Conservation (phyloP, 2,329 filamentous ascomycete genomes). For the Dactylellina leptospora region DNA sequence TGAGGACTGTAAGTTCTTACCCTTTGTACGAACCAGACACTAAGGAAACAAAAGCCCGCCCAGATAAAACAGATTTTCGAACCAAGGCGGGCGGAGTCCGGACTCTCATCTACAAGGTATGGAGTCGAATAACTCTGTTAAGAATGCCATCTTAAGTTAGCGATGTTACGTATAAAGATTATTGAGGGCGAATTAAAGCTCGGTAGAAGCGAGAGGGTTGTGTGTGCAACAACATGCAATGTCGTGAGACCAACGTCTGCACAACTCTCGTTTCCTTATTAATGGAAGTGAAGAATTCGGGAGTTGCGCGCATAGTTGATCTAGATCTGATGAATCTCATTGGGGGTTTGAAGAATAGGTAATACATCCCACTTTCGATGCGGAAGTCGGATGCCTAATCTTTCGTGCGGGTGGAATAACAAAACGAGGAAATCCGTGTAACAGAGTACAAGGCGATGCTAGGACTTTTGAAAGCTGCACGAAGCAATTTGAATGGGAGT, state of each 20-base stretch:
- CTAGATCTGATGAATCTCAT: conserved; percentile 18
- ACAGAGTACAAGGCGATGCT: conserved; percentile 34
- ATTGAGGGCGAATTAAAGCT: too few relatives aligned
- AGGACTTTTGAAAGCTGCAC: neutral
- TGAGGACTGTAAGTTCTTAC: conserved; percentile 21
- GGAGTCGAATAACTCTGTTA: conserved; percentile 74
- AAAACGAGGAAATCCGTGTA: conserved; percentile 15
- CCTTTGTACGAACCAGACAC: conserved; percentile 74
- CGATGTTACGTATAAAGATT: too few relatives aligned
- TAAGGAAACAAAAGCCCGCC: conserved; percentile 77
- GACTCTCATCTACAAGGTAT: conserved; percentile 76
- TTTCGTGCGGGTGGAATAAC: conserved; percentile 6
- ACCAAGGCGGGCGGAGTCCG: conserved; percentile 75
- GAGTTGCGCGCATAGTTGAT: neutral
- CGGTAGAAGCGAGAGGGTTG: too few relatives aligned
- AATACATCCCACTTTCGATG: too few relatives aligned
- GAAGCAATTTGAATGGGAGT: neutral
- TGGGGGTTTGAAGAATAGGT: conserved; percentile 8
- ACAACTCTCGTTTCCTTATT: conserved; percentile 36
- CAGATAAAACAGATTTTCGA: conserved; percentile 82
- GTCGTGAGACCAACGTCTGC: neutral
- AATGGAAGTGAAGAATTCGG: conserved; percentile 31
- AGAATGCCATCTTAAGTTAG: conserved; percentile 13
- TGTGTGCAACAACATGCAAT: neutral
- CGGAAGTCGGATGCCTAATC: conserved; percentile 45